These are phyloP conservation scores for Talaromyces stipitatus DNA, from an alignment of 495 filamentous ascomycete species.

Conservation along the genomic window DNA sequence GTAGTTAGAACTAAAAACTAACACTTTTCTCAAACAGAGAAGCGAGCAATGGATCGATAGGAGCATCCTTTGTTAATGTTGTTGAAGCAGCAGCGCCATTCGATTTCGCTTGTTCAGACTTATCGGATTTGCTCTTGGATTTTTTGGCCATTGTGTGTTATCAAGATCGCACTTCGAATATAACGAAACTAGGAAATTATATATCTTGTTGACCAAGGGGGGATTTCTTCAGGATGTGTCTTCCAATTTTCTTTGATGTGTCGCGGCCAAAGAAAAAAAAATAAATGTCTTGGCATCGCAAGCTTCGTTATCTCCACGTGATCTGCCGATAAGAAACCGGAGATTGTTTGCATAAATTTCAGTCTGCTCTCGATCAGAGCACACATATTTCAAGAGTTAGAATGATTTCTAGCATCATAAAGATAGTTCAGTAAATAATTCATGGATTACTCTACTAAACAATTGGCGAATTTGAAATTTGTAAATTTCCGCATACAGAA, in stretches of 20 bases:
- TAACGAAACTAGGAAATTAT: too few relatives aligned
- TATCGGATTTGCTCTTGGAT: constrained; percentile 27
- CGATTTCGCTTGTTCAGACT: constrained; percentile 7
- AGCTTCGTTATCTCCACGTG: constrained; percentile 5
- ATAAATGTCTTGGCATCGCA: constrained; percentile 2
- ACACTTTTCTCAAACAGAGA: constrained; percentile 79
- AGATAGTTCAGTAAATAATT: too few relatives aligned
- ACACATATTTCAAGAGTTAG: not conserved
- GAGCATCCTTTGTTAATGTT: constrained; percentile 27
- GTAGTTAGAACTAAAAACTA: constrained; percentile 30
- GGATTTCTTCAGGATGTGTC: too few relatives aligned
- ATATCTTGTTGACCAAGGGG: too few relatives aligned
- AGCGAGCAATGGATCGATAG: constrained; percentile 67
- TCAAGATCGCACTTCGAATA: not conserved
- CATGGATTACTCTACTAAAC: too few relatives aligned
- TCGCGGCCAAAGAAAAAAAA: not conserved
- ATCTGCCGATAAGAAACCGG: not conserved
- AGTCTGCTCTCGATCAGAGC: not conserved
- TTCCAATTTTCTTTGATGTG: constrained; percentile 2
- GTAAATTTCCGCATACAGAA: too few relatives aligned
- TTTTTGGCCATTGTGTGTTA: constrained; percentile 33
- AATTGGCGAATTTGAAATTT: too few relatives aligned
- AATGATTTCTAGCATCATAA: too few relatives aligned
- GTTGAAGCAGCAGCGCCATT: constrained; percentile 16
- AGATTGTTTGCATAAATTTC: not conserved